Evolutionary conservation across 2,329 filamentous ascomycete genomes (phyloP).

Genomic region (Colletotrichum sp.): DNA sequence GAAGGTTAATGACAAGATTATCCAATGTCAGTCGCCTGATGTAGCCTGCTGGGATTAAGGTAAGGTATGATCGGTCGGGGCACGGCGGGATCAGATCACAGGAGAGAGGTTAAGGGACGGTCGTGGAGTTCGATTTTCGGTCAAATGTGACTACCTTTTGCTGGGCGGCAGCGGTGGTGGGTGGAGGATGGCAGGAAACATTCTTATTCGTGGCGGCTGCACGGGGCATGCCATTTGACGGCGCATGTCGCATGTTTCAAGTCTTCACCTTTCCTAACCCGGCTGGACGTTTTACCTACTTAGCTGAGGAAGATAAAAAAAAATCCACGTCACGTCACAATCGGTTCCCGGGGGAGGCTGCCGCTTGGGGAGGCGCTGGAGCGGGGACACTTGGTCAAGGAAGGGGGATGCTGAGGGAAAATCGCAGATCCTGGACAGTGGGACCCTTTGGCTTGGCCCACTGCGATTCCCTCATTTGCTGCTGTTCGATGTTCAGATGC

Average conservation of each 20-base stretch:
- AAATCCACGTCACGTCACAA: constrained; percentile 2
- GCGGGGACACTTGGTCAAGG: background rate
- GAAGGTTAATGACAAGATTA: background rate
- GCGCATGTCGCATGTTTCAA: constrained; percentile 21
- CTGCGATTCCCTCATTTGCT: background rate
- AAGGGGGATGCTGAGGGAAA: background rate
- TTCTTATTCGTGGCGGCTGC: constrained; percentile 16
- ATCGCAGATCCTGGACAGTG: background rate
- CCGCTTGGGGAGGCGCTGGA: background rate
- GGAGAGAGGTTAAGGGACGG: background rate
- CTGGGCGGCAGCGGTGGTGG: constrained; percentile 1
- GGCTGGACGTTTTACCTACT: background rate
- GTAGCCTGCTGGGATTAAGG: background rate
- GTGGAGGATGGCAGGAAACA: background rate
- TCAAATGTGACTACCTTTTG: background rate
- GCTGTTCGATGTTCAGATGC: background rate
- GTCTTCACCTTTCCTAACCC: background rate
- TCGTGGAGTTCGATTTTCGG: background rate
- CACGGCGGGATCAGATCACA: background rate
- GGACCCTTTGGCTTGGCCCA: background rate
- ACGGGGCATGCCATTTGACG: constrained; percentile 16
- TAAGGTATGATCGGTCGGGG: background rate
- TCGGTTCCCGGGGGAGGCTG: background rate
- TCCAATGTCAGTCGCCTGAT: background rate
- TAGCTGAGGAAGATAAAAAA: background rate